Conservation (phyloP, 1,284 basidiomycete genomes). For the Psilocybe mexicana region DNA sequence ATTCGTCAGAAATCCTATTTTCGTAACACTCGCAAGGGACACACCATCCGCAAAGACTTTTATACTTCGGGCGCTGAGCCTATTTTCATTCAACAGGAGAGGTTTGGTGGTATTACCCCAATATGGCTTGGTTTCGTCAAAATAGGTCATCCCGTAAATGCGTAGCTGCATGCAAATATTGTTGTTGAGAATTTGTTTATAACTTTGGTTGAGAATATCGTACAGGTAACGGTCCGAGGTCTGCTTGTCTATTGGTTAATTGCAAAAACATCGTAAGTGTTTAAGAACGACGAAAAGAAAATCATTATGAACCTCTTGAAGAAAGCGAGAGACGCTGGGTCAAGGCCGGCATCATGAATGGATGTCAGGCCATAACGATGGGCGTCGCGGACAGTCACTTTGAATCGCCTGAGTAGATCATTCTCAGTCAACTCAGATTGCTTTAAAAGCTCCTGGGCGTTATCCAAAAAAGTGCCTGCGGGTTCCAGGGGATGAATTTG, state of each 20-base stretch:
- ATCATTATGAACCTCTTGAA: constrained; percentile 56
- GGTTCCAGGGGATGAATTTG: not conserved
- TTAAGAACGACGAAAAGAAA: constrained; percentile 7
- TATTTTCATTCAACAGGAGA: constrained; percentile 56
- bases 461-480: constrained; percentile 69
- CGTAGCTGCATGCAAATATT: constrained; percentile 48
- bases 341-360: constrained; percentile 82
- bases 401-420: constrained; percentile 65
- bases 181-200: too few species aligned
- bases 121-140: constrained; percentile 70
- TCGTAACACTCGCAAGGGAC: constrained; percentile 5
- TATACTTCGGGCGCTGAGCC: constrained; percentile 75
- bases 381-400: constrained; percentile 65
- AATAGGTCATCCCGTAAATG: constrained; percentile 73
- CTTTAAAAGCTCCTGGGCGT: constrained; percentile 66
- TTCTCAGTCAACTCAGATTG: constrained; percentile 66
- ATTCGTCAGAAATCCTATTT: constrained; percentile 10
- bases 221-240: constrained; percentile 62
- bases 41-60: constrained; percentile 89
- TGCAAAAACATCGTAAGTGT: not conserved
- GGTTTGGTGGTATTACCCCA: constrained; percentile 71
- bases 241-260: constrained; percentile 51
- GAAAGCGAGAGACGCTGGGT: constrained; percentile 69
- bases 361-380: constrained; percentile 74
- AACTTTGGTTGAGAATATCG: not conserved